Percentiles rank a stretch among this genome's conserved stretches.
Conservation (phyloP, 306 rosid species). For the Cicer arietinum region DNA sequence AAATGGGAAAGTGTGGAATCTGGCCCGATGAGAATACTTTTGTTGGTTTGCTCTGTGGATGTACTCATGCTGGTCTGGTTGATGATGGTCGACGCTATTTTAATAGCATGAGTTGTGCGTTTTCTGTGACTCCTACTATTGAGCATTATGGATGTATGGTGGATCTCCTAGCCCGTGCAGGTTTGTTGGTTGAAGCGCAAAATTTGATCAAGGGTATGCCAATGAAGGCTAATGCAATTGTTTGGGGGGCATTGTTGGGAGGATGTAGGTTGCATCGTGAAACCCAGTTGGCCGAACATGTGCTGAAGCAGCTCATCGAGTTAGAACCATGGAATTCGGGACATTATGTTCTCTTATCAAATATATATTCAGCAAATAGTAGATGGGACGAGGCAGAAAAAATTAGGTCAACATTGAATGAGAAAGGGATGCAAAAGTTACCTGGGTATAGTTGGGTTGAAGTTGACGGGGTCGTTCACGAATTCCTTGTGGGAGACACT, state of each 20-base stretch:
- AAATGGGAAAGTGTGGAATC: constrained; percentile 64
- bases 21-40: constrained; percentile 69
- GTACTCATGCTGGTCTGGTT: constrained; percentile 79
- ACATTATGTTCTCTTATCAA: constrained; percentile 73
- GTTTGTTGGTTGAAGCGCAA: constrained; percentile 65
- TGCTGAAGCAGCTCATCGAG: constrained; percentile 65
- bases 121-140: constrained; percentile 60
- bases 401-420: constrained; percentile 58
- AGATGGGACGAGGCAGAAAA: constrained; percentile 74
- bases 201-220: constrained; percentile 65
- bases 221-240: constrained; percentile 65
- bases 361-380: constrained; percentile 69
- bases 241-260: constrained; percentile 77
- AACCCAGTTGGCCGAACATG: constrained; percentile 65
- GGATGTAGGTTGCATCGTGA: constrained; percentile 72
- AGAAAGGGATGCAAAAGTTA: constrained; percentile 65
- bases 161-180: constrained; percentile 79
- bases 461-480: constrained; percentile 65
- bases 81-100: constrained; percentile 69
- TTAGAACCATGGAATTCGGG: constrained; percentile 84
- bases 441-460: constrained; percentile 80
- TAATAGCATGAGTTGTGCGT: constrained; percentile 52
- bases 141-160: constrained; percentile 87
- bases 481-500: constrained; percentile 73
- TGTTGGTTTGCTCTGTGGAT: constrained; percentile 71